Base-by-base conservation (phyloP, 164 flowering plant species). In the Liquidambar formosana region DNA sequence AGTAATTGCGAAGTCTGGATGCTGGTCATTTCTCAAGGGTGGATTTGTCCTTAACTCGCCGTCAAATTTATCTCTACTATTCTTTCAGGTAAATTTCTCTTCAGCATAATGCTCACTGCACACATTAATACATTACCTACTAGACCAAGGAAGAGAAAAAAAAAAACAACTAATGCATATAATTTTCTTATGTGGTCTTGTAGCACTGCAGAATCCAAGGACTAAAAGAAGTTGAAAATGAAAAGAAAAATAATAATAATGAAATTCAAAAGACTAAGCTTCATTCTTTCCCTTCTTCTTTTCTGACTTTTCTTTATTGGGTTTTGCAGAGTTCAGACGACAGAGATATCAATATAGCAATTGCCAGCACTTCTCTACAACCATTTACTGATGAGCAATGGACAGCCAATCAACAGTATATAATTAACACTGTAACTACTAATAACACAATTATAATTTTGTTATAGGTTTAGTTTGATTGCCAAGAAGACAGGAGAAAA, bases 1-100 rank as follows among this genome's bases (percentile, higher is more conserved):
- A 49, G 92, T 88, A 12, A n/a, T 77, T 10, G 95, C 95, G 0
- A 81, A 71, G 66, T 43, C 23, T 28, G 97, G 88, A 5, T 94
- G 99, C 76, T 94, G 99, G 99, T 90, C 99, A 21, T 94, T 94
- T 77, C 97, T 91, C 63, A 92, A 95, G 75, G 99, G 99, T 54
- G 99, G 99, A 23, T 92, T 95, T 61, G 78, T 78, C 58, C 70
- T 89, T 1, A 64, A 77, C 57, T 81, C 89, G 6, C 77, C 93
- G 0, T 80, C 90, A 4, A 60, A 71, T 9, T 56, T 57, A 5
- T 77, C 94, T 13, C 67, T 71, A 8, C 71, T 94, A 9, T 75
- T 68, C 46, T 84, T 95, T 68, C 84, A 85, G 89, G 97, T 88
- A 76, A 46, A 2, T 14, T 43, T 44, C 15, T 44, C 41, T 33